These are phyloP conservation scores for Vitis hybrid DNA, from an alignment of 177 flowering plant species.

Conservation along the genomic window DNA sequence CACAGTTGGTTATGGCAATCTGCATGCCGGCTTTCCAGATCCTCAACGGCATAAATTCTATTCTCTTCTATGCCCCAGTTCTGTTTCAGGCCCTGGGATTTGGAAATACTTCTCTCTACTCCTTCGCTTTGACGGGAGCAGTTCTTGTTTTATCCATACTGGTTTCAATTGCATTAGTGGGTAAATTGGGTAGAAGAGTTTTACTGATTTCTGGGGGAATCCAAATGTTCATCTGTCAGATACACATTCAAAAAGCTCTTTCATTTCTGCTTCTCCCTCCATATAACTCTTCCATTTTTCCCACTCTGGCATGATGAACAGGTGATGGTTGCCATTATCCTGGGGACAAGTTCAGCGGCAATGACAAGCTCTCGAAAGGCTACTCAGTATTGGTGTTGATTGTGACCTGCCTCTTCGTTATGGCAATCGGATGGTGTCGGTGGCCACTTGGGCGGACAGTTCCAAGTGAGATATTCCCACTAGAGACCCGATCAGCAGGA, in stretches of 20 bases:
- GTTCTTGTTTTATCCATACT: slow-evolving; percentile 72
- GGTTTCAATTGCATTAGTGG: slow-evolving; percentile 77
- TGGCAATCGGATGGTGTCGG: slow-evolving; percentile 95
- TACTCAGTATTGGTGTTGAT: slow-evolving; percentile 36
- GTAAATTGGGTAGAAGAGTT: slow-evolving; percentile 66
- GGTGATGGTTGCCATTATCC: slow-evolving; percentile 63
- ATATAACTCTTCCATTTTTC: not conserved
- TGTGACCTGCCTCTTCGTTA: slow-evolving; percentile 69
- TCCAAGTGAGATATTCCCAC: slow-evolving; percentile 89
- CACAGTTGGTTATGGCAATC: too few species aligned
- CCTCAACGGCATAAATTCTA: slow-evolving; percentile 79
- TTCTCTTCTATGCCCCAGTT: slow-evolving; percentile 87
- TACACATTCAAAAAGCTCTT: slow-evolving; percentile 13
- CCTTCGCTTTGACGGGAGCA: slow-evolving; percentile 83
- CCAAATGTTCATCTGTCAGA: slow-evolving; percentile 86
- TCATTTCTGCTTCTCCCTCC: not conserved
- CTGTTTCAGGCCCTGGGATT: slow-evolving; percentile 89
- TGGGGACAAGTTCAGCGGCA: slow-evolving; percentile 64
- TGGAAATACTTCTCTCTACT: slow-evolving; percentile 67
- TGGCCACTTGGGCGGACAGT: slow-evolving; percentile 96
- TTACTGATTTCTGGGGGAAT: slow-evolving; percentile 77
- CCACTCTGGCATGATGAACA: slow-evolving; percentile 25
- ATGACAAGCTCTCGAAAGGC: slow-evolving; percentile 52
- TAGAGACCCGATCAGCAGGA: slow-evolving; percentile 90
- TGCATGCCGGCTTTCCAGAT: slow-evolving; percentile 84